phyloP scores from a whole-genome alignment of 495 filamentous ascomycete genomes.

The Penicillium canariense region DNA sequence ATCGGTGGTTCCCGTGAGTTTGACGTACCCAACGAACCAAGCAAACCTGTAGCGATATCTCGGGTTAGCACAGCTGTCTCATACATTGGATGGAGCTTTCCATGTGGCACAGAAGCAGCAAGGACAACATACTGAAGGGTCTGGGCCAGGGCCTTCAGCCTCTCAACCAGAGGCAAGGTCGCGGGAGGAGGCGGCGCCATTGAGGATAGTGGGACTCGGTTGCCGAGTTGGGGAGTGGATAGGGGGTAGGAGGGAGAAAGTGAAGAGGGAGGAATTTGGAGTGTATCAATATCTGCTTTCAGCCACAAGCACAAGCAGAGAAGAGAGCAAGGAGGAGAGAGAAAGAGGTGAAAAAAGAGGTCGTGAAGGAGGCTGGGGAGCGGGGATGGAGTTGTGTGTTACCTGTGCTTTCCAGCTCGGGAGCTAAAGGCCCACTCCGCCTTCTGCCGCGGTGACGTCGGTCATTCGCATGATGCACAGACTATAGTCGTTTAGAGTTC shows the following conservation, averaged over 20 bases:
- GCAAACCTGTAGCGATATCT: conserved; percentile 47
- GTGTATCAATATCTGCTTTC: not conserved
- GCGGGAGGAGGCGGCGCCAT: conserved; percentile 83
- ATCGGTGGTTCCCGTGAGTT: conserved; percentile 7
- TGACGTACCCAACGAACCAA: conserved; percentile 89
- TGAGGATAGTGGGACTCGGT: conserved; percentile 16
- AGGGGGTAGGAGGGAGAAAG: not conserved
- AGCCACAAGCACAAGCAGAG: not conserved
- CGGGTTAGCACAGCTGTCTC: conserved; percentile 42
- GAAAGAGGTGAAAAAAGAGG: conserved; percentile 5
- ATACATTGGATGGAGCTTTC: conserved; percentile 12
- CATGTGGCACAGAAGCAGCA: conserved; percentile 15
- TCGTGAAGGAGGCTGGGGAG: conserved; percentile 29
- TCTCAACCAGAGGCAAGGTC: conserved; percentile 66
- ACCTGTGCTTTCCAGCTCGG: conserved; percentile 23
- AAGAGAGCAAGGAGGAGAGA: conserved; percentile 4
- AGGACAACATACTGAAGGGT: conserved; percentile 75
- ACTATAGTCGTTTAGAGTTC: too few species aligned
- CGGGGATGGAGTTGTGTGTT: conserved; percentile 28
- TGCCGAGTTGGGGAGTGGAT: conserved; percentile 4
- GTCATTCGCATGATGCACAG: conserved; percentile 11
- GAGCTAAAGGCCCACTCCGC: conserved; percentile 20
- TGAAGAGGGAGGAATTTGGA: conserved; percentile 1
- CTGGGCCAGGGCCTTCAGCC: conserved; percentile 72
- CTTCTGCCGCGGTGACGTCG: conserved; percentile 25